Base-by-base conservation (phyloP, 164 flowering plant species). In the Macadamia integrifolia region DNA sequence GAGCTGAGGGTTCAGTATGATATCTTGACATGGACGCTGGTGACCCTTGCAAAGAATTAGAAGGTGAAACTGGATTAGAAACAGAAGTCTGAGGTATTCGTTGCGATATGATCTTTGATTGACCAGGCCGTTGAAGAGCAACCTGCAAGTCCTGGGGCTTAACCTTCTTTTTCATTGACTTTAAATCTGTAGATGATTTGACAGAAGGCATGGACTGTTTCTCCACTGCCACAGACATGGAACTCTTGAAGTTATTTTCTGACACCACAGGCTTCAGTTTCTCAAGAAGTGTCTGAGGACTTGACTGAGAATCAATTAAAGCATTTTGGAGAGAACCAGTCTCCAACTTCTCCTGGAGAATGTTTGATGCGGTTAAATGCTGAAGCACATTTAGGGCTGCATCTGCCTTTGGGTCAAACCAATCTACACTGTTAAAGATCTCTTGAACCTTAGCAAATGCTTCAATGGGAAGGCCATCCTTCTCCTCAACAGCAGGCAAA, bases 391-490 rank as follows among this genome's bases (percentile, higher is more conserved):
- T 77, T 31, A 77, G 71, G 30, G 87, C 91, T 61, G 69, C 82
- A 82, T 88, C 92, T 15, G 80, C 50, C 60, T 85, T 84, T 58
- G 85, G 80, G 70, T 80, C 89, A 59, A 80, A 62, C 96, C 93
- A 90, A 75, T 93, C 93, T 29, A 84, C 84, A 69, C 65, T 76
- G 78, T 79, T 85, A 75, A 93, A 91, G 29, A 88, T 84, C 76
- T 91, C 96, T 55, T 90, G 92, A 66, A 87, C 92, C 70, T 82
- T 85, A 55, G 88, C 82, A 80, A 90, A 93, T 69, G 96, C 96
- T 80, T 93, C 98, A 32, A 86, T 74, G 43, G 96, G 93, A 66
- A 91, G 93, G 30, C 96, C 98, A 66, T 83, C 93, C 77, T 87
- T 88, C 78, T 87, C 93, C 66, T 84, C 96, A 58, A 73, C 31